Conservation (phyloP, 805 yeast species). For the Suhomyces sp. region DNA sequence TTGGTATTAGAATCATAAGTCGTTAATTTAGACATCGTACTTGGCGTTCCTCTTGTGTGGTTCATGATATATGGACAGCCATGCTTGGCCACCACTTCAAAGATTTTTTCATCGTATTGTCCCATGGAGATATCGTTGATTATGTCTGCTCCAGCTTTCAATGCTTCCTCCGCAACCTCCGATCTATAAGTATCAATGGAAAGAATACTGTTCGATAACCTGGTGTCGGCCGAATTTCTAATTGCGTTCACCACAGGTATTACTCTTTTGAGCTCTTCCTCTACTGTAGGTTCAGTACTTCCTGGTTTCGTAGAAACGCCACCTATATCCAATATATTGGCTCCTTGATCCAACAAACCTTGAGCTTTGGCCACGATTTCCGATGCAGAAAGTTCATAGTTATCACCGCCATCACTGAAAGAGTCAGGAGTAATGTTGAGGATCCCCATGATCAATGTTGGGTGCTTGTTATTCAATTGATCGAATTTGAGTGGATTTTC, state of each 20-base stretch:
- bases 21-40: conserved; percentile 64
- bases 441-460: conserved; percentile 83
- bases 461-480: conserved; percentile 38
- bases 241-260: conserved; percentile 67
- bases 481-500: conserved; percentile 40
- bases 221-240: conserved; percentile 40
- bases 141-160: conserved; percentile 81
- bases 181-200: conserved; percentile 90
- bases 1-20: conserved; percentile 46
- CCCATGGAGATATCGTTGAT: conserved; percentile 92
- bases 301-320: conserved; percentile 95
- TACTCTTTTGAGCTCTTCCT: conserved; percentile 71
- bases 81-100: conserved; percentile 62
- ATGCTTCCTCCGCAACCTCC: conserved; percentile 65
- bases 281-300: conserved; percentile 55
- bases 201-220: conserved; percentile 47
- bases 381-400: conserved; percentile 31
- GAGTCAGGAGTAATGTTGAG: conserved; percentile 92
- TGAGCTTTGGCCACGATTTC: conserved; percentile 47
- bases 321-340: conserved; percentile 85
- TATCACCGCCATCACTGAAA: conserved; percentile 83
- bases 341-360: conserved; percentile 55
- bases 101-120: conserved; percentile 61
- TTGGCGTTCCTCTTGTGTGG: conserved; percentile 82
- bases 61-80: conserved; percentile 78